Evolutionary conservation across 1,284 basidiomycete species (phyloP).

Genomic region (Phylloboletellus chloephorus): DNA sequence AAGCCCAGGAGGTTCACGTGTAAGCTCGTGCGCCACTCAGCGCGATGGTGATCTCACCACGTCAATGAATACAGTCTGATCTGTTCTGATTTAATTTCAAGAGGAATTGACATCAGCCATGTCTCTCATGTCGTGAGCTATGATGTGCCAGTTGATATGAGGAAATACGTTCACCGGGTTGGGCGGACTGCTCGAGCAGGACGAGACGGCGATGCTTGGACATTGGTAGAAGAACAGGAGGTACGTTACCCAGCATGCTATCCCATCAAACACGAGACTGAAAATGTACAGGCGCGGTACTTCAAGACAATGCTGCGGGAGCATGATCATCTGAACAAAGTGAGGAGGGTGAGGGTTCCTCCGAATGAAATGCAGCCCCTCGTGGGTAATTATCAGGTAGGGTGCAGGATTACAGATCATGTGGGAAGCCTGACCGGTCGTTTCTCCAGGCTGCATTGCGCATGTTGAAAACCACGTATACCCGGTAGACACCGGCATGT

Average conservation of each 20-base stretch:
- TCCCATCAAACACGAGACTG: not conserved
- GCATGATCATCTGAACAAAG: slow-evolving; percentile 66
- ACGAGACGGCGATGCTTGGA: slow-evolving; percentile 84
- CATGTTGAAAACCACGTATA: slow-evolving; percentile 36
- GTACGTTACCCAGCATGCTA: slow-evolving; percentile 34
- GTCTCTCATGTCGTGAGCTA: slow-evolving; percentile 93
- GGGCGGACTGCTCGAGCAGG: slow-evolving; percentile 94
- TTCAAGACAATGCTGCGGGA: slow-evolving; percentile 84
- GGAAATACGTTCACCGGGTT: slow-evolving; percentile 96
- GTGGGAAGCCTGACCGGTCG: slow-evolving; percentile 3
- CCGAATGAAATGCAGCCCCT: slow-evolving; percentile 60
- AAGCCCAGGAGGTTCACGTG: slow-evolving; percentile 79
- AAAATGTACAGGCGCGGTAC: slow-evolving; percentile 62
- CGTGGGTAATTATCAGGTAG: slow-evolving; percentile 61
- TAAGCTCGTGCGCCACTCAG: slow-evolving; percentile 35
- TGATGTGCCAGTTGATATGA: slow-evolving; percentile 93
- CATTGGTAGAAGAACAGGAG: slow-evolving; percentile 93
- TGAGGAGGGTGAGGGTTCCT: slow-evolving; percentile 69
- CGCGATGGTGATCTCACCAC: slow-evolving; percentile 11
- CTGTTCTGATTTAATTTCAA: slow-evolving; percentile 92
- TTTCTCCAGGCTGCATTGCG: slow-evolving; percentile 33
- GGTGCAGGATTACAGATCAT: slow-evolving; percentile 12
- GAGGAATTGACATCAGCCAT: slow-evolving; percentile 93
- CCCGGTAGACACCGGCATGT: slow-evolving; percentile 14
- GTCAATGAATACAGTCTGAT: slow-evolving; percentile 56